Conservation (phyloP, 495 filamentous ascomycete genomes). For the Aspergillus leporis region DNA sequence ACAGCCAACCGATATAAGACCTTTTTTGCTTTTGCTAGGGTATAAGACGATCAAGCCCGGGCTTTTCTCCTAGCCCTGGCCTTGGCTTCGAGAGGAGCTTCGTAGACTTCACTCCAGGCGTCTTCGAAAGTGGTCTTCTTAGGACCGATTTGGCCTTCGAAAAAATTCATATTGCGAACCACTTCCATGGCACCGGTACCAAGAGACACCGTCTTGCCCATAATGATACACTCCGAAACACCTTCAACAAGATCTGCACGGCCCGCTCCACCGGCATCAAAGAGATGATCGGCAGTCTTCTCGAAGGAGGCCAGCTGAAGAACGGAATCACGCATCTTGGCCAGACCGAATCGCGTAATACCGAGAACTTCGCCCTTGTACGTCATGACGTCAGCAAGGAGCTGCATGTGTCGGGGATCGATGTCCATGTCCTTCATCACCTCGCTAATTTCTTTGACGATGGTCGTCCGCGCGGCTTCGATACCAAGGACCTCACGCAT, state of each 20-base stretch:
- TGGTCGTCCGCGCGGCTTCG: constrained; percentile 85
- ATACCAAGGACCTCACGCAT: constrained; percentile 91
- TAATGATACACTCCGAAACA: constrained; percentile 96
- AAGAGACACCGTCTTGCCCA: constrained; percentile 88
- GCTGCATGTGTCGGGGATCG: constrained; percentile 97
- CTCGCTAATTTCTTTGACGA: constrained; percentile 72
- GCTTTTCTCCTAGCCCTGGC: constrained; percentile 24
- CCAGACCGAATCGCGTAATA: constrained; percentile 93
- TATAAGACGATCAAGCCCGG: constrained; percentile 13
- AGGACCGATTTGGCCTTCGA: constrained; percentile 58
- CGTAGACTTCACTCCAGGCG: constrained; percentile 54
- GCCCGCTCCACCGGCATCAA: constrained; percentile 88
- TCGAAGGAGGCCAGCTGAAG: constrained; percentile 96
- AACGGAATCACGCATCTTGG: constrained; percentile 95
- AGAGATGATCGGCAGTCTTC: constrained; percentile 97
- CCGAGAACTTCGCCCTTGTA: constrained; percentile 98
- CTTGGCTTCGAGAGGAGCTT: constrained; percentile 22
- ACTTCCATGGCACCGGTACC: constrained; percentile 93
- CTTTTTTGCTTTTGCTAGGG: not conserved
- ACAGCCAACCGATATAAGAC: constrained; percentile 1
- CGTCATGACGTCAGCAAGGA: constrained; percentile 98
- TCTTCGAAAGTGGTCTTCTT: constrained; percentile 79
- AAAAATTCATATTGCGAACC: constrained; percentile 70
- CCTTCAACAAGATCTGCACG: constrained; percentile 88
- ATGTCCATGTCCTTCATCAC: constrained; percentile 95